These are phyloP conservation scores for Thelonectria discophora DNA, from an alignment of 2,329 filamentous ascomycete species.

Conservation along the genomic window DNA sequence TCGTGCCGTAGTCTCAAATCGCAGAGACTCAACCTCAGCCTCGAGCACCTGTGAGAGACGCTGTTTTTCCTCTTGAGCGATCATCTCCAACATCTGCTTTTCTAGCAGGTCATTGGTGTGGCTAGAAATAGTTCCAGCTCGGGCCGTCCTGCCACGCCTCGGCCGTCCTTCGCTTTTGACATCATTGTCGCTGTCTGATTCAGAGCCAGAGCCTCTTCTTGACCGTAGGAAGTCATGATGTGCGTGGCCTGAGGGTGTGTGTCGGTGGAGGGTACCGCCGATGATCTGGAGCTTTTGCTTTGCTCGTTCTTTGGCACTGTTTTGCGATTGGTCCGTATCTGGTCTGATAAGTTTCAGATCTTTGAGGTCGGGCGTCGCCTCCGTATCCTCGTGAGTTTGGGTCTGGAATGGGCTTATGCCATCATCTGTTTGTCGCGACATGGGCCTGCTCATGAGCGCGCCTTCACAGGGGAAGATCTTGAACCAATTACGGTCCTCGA, in stretches of 20 bases:
- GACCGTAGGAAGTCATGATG: conserved; percentile 63
- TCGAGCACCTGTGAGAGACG: conserved; percentile 47
- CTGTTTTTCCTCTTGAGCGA: conserved; percentile 61
- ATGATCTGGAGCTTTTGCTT: conserved; percentile 68
- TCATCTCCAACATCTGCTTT: conserved; percentile 70
- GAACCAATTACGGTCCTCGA: conserved; percentile 81
- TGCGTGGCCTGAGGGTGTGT: conserved; percentile 58
- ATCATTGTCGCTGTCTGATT: conserved; percentile 67
- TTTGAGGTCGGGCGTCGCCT: conserved; percentile 33
- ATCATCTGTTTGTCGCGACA: conserved; percentile 46
- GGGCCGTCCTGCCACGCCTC: conserved; percentile 44
- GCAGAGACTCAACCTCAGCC: conserved; percentile 47
- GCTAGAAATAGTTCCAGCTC: conserved; percentile 59
- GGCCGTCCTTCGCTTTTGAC: conserved; percentile 45
- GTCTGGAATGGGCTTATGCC: conserved; percentile 40
- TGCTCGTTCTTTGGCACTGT: conserved; percentile 66
- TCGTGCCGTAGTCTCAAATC: conserved; percentile 46
- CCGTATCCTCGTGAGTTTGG: conserved; percentile 38
- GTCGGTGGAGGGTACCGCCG: conserved; percentile 63
- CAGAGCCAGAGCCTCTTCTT: conserved; percentile 62
- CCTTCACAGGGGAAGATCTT: conserved; percentile 69
- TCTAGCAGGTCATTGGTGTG: conserved; percentile 62
- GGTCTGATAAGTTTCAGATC: conserved; percentile 36
- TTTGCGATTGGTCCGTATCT: conserved; percentile 57
- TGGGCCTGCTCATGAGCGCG: conserved; percentile 41